Conservation (phyloP, 805 yeast species). For the Nakazawaea populi region DNA sequence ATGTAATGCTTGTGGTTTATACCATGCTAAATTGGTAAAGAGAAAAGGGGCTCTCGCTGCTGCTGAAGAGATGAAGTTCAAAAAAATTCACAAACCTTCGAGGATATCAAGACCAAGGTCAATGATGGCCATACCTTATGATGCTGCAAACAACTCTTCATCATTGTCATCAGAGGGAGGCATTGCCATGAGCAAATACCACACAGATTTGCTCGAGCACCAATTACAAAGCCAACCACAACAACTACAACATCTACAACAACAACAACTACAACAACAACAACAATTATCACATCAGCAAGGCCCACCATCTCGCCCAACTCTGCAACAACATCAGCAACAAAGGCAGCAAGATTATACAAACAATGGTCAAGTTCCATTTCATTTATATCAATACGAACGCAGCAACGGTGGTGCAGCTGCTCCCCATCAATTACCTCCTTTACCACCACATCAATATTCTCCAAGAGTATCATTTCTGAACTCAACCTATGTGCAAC, state of each 20-base stretch:
- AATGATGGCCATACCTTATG: neutral
- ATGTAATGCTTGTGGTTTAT: slow-evolving; percentile 82
- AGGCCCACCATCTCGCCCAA: neutral
- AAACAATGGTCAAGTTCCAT: neutral
- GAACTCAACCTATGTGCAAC: neutral
- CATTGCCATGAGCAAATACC: slow-evolving; percentile 1
- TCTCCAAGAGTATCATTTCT: neutral
- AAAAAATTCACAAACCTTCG: slow-evolving; percentile 3
- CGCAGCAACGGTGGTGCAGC: neutral
- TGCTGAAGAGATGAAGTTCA: slow-evolving; percentile 33
- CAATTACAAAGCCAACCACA: slow-evolving; percentile 3
- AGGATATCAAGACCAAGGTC: neutral
- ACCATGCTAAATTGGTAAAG: slow-evolving; percentile 63
- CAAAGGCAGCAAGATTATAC: neutral
- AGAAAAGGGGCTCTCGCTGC: slow-evolving; percentile 50
- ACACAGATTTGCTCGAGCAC: slow-evolving; percentile 1
- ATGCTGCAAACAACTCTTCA: neutral
- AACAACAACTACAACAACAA: slow-evolving; percentile 6
- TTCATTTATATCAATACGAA: neutral
- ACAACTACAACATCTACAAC: neutral
- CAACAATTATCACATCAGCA: neutral
- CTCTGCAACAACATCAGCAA: neutral
- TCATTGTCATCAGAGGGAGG: neutral
- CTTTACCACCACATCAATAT: neutral
- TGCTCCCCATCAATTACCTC: neutral